Conservation (phyloP, 495 filamentous ascomycete species). For the Penicillium turbatum region DNA sequence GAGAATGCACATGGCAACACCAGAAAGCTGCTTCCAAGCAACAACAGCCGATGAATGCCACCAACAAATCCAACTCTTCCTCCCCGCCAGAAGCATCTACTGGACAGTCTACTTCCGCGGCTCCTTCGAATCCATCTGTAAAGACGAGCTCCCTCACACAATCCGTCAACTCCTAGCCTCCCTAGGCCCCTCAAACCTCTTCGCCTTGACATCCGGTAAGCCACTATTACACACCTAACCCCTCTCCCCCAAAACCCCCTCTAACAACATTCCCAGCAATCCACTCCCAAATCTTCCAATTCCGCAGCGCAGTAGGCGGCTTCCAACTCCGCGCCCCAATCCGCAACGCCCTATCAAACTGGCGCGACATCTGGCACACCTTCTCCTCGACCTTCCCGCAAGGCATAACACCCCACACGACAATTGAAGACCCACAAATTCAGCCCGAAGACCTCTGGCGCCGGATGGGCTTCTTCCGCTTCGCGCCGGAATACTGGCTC, state of each 20-base stretch:
- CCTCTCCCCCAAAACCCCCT: no score
- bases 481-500: conserved; percentile 21
- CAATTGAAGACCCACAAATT: conserved; percentile 8
- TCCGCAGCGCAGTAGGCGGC: conserved; percentile 17
- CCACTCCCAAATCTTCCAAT: conserved; percentile 24
- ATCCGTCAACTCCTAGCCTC: conserved; percentile 6
- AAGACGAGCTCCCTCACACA: neutral
- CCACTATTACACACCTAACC: neutral
- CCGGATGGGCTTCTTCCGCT: conserved; percentile 19
- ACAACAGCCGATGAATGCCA: conserved; percentile 19
- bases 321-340: conserved; percentile 12
- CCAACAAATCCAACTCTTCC: conserved; percentile 5
- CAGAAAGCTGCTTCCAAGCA: conserved; percentile 33
- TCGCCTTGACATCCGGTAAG: conserved; percentile 17
- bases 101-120: conserved; percentile 17
- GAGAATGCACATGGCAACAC: conserved; percentile 25
- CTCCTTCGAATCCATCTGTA: conserved; percentile 12
- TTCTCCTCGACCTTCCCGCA: conserved; percentile 4
- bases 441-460: conserved; percentile 15
- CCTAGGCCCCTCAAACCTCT: conserved; percentile 20
- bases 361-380: conserved; percentile 16
- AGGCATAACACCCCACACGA: conserved; percentile 9
- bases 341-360: conserved; percentile 15
- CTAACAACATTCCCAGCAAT: conserved; percentile 5
- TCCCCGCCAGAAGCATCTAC: conserved; percentile 8